Base-by-base conservation (phyloP, 495 filamentous ascomycete genomes). In the Venustampulla echinocandica region DNA sequence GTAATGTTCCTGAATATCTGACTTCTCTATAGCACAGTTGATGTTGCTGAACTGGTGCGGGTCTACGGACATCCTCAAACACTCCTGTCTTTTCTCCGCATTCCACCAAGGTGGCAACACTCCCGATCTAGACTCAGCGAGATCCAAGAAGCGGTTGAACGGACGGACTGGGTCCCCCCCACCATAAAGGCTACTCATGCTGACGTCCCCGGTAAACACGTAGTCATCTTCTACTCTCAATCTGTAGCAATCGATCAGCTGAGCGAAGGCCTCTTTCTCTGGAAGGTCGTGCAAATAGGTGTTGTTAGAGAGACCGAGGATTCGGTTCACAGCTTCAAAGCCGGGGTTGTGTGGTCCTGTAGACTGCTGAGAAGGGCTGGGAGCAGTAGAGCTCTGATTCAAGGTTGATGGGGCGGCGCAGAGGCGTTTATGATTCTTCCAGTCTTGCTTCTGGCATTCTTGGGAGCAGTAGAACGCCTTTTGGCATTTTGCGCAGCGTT, bases 381-480 rank as follows among this genome's bases (percentile, higher is more conserved):
- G n/a, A 32, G 39, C 17, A 22, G 20, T 15, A 30, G 46, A 14
- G 10, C 25, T 30, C 13, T 6, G 5, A 11, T 37, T 10, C 17
- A 18, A 20, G 33, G 28, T 35, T 6, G 38, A 35, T 38, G 49
- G 42, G 23, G 37, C 54, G 43, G 49, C 46, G 61, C 68, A 69
- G 40, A 45, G 15, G 23, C 55, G 55, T 47, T 69, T 69, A 53
- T 74, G 70, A n/a, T 18, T 11, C 23, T 66, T 66, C 67, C 65
- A 72, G 53, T 73, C 57, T 2, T 57, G 53, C 25, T 63, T 66
- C 49, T 74, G 66, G 59, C 71, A 73, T 4, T 66, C 59, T 14
- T 58, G 61, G 15, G 66, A 69, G 58, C 71, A 75, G 60, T 75
- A 74, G 6, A 17, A 23, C 10, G 59, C 50, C 7, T 44, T 54